phyloP scores from a whole-genome alignment of 306 rosid species.

The Glycyrrhiza uralensis region DNA sequence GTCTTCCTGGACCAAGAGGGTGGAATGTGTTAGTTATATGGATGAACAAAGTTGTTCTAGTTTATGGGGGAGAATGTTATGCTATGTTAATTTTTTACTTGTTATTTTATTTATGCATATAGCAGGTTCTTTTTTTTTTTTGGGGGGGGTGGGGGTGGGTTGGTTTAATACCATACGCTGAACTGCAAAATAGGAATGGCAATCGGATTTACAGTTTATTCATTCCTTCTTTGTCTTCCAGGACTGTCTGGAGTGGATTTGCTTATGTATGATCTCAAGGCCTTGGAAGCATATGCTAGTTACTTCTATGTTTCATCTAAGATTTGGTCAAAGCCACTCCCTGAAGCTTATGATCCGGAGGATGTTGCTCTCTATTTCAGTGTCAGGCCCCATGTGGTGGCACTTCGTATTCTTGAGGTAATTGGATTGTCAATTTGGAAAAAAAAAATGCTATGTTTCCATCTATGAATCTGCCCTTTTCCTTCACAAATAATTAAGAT shows the following conservation, averaged over 20 bases:
- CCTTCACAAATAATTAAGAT: background rate
- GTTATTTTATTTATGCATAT: background rate
- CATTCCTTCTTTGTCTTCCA: constrained; percentile 24
- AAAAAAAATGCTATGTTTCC: background rate
- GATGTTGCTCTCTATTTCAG: constrained; percentile 69
- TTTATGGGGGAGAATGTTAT: background rate
- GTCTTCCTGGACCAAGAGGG: background rate
- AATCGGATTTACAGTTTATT: background rate
- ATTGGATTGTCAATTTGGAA: background rate
- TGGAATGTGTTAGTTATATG: background rate
- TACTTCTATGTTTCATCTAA: constrained; percentile 65
- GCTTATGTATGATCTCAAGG: constrained; percentile 80
- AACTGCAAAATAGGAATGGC: background rate
- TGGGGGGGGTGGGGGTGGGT: background rate
- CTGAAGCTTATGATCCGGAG: constrained; percentile 78
- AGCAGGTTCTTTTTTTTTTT: background rate
- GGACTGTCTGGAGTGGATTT: constrained; percentile 75
- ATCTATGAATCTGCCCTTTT: background rate
- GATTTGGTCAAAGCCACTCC: constrained; percentile 90
- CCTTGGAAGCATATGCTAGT: constrained; percentile 71
- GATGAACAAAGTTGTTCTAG: background rate
- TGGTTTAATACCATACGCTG: background rate
- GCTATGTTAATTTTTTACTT: background rate
- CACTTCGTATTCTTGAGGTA: constrained; percentile 83
- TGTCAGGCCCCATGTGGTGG: constrained; percentile 79